A percentile compares a stretch with the other conserved stretches of the same genome.
phyloP scores from a whole-genome alignment of 2,329 filamentous ascomycete species.

The Ceratocystis colombiana region DNA sequence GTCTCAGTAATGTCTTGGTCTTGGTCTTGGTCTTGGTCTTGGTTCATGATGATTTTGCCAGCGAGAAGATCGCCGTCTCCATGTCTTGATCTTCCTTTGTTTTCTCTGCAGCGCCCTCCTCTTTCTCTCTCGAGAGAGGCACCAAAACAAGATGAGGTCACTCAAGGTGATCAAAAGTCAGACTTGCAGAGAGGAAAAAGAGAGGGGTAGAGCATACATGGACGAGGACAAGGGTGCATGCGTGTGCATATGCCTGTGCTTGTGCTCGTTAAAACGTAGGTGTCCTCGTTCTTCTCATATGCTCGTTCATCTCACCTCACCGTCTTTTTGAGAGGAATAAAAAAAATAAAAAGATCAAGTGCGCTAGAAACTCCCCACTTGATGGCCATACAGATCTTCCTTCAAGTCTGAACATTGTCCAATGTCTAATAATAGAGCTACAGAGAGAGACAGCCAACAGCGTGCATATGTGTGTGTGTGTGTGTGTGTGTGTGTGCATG shows the following conservation, averaged over 20 bases:
- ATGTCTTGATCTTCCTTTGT: background rate
- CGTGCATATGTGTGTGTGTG: background rate
- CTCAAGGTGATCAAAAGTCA: background rate
- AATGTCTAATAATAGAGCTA: background rate
- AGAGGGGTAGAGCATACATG: background rate
- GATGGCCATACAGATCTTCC: background rate
- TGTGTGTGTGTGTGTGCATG: background rate
- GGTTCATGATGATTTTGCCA: too few species aligned
- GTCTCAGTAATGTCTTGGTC: too few species aligned
- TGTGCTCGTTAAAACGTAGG: too few species aligned
- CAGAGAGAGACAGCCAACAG: background rate
- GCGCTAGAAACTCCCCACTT: background rate
- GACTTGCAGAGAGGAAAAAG: background rate
- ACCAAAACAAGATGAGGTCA: background rate
- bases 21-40: too few species aligned
- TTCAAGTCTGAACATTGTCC: background rate
- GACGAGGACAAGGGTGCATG: background rate
- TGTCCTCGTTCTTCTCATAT: too few species aligned
- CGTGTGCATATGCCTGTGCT: background rate
- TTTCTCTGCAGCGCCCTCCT: background rate
- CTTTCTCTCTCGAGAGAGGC: background rate
- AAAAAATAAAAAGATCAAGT: too few species aligned
- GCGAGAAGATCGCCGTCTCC: background rate
- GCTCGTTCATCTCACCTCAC: too few species aligned
- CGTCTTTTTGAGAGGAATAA: too few species aligned